These are phyloP conservation scores for Hibiscus trionum DNA, from an alignment of 345 rosid species.

Conservation along the genomic window DNA sequence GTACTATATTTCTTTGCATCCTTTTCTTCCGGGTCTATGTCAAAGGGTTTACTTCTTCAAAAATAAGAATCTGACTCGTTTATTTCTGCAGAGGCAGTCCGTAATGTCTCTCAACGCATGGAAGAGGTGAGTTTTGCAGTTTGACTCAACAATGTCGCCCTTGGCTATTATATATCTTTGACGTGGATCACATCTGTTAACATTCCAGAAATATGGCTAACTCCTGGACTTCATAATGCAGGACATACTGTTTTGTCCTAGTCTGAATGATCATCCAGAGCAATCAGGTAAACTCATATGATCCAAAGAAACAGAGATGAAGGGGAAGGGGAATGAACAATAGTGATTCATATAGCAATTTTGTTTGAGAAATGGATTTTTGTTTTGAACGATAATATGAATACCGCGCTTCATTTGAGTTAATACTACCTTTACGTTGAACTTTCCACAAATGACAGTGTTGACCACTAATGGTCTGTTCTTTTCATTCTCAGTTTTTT, in stretches of 20 bases:
- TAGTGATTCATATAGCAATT: too few relatives aligned
- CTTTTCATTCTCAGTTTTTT: slow-evolving; percentile 46
- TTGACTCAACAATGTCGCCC: neutral
- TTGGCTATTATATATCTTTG: neutral
- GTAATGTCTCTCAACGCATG: slow-evolving; percentile 48
- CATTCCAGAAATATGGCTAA: neutral
- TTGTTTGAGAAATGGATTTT: too few relatives aligned
- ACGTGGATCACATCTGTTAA: neutral
- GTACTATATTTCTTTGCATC: neutral
- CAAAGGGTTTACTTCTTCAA: neutral
- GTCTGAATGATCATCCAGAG: slow-evolving; percentile 43
- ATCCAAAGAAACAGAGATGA: too few relatives aligned
- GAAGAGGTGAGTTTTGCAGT: slow-evolving; percentile 45
- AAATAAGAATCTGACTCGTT: slow-evolving; percentile 3
- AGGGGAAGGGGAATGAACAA: too few relatives aligned
- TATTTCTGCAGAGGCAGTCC: slow-evolving; percentile 46
- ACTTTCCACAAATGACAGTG: neutral
- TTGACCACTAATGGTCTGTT: slow-evolving; percentile 6
- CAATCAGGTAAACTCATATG: slow-evolving; percentile 47
- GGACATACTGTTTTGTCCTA: slow-evolving; percentile 65
- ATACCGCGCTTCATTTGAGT: neutral
- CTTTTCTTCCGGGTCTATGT: neutral
- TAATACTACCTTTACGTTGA: neutral
- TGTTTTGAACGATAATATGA: too few relatives aligned
- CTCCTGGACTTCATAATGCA: slow-evolving; percentile 25